Percentiles rank a stretch among this genome's conserved stretches.
phyloP scores from a whole-genome alignment of 306 rosid species.

The Biancaea sappan region DNA sequence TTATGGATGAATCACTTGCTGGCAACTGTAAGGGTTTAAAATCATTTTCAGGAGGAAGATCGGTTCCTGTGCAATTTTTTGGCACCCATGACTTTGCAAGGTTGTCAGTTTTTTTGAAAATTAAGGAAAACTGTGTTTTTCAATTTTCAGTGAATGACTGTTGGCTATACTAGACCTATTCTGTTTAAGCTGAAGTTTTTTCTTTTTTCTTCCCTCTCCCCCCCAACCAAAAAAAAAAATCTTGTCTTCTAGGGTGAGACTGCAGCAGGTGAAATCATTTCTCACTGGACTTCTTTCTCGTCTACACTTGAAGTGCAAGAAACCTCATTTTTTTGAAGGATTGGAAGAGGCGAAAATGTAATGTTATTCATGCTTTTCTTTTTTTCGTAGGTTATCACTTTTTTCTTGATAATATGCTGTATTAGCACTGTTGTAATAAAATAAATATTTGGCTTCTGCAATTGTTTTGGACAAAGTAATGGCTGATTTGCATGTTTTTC shows the following conservation, averaged over 20 bases:
- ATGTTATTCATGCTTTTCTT: constrained; percentile 11
- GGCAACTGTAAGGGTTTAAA: constrained; percentile 83
- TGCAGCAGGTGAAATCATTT: constrained; percentile 82
- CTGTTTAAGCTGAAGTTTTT: constrained; percentile 17
- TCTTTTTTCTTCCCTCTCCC: not conserved
- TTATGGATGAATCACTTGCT: constrained; percentile 85
- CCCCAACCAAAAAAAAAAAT: no score
- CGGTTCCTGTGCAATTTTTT: constrained; percentile 92
- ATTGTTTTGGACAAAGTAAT: not conserved
- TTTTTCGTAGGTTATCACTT: constrained; percentile 13
- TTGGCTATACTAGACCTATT: not conserved
- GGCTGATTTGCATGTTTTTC: constrained; percentile 20
- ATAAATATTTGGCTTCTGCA: constrained; percentile 13
- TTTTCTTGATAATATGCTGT: not conserved
- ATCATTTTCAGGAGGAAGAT: constrained; percentile 63
- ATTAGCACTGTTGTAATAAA: not conserved
- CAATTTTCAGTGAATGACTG: not conserved
- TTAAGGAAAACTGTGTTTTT: constrained; percentile 27
- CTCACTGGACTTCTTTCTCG: constrained; percentile 88
- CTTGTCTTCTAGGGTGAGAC: constrained; percentile 66
- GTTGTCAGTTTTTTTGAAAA: constrained; percentile 47
- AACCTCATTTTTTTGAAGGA: constrained; percentile 68
- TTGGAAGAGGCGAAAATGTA: constrained; percentile 98
- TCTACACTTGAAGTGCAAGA: constrained; percentile 89
- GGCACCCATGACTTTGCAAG: constrained; percentile 99